Percentiles rank a stretch among this genome's conserved stretches.
These are phyloP conservation scores for Trichoderma erinaceum DNA, from an alignment of 495 filamentous ascomycete genomes.

Conservation along the genomic window DNA sequence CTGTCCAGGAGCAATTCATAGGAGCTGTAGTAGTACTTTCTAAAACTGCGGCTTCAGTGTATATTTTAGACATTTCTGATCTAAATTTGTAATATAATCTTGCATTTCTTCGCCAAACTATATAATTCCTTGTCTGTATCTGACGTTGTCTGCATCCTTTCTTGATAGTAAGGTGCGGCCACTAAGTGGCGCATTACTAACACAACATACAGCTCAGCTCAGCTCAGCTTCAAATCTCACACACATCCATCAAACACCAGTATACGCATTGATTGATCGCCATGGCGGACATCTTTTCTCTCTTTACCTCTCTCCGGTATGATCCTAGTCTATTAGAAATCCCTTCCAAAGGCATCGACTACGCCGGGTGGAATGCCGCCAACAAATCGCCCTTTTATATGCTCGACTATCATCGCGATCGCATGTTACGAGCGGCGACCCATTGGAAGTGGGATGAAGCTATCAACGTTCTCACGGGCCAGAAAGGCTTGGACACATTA, in stretches of 20 bases:
- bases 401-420: slow-evolving; percentile 72
- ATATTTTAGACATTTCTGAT: too few species aligned
- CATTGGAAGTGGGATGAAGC: slow-evolving; percentile 59
- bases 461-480: slow-evolving; percentile 36
- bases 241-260: background rate
- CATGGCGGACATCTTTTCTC: slow-evolving; percentile 40
- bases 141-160: too few species aligned
- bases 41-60: background rate
- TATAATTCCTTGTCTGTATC: too few species aligned
- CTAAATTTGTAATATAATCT: too few species aligned
- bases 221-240: too few species aligned
- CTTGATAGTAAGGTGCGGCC: too few species aligned
- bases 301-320: slow-evolving; percentile 73
- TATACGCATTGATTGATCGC: slow-evolving; percentile 8
- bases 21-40: background rate
- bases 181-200: too few species aligned
- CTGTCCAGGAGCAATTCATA: background rate
- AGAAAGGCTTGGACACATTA: slow-evolving; percentile 34
- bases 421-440: slow-evolving; percentile 63
- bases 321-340: slow-evolving; percentile 55
- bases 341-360: slow-evolving; percentile 26
- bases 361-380: slow-evolving; percentile 37
- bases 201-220: too few species aligned
- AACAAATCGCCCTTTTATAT: slow-evolving; percentile 72
- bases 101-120: too few species aligned